These are phyloP conservation scores for Aspergillus steynii DNA, from an alignment of 495 filamentous ascomycete genomes.

Conservation along the genomic window DNA sequence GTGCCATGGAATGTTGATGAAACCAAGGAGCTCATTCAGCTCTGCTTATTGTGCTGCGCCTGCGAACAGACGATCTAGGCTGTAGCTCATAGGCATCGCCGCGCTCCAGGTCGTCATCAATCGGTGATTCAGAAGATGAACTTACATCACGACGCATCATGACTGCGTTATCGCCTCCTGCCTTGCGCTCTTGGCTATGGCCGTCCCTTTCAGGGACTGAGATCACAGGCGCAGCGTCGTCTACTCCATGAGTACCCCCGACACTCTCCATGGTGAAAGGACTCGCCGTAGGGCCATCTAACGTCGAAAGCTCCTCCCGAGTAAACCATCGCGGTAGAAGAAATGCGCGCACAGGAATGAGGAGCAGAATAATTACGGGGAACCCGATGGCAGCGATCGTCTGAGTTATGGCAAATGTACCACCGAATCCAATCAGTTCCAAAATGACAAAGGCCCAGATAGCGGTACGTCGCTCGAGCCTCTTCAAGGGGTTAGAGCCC, in stretches of 20 bases:
- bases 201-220: not conserved
- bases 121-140: slow-evolving; percentile 26
- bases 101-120: slow-evolving; percentile 44
- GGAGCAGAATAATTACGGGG: slow-evolving; percentile 77
- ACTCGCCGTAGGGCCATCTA: slow-evolving; percentile 83
- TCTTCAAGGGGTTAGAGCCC: slow-evolving; percentile 63
- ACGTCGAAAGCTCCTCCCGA: slow-evolving; percentile 61
- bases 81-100: slow-evolving; percentile 40
- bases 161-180: slow-evolving; percentile 17
- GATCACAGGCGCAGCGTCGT: slow-evolving; percentile 8
- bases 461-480: slow-evolving; percentile 56
- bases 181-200: not conserved
- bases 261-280: slow-evolving; percentile 84
- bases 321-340: slow-evolving; percentile 72
- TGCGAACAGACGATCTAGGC: slow-evolving; percentile 22
- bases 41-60: slow-evolving; percentile 33
- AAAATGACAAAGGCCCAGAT: slow-evolving; percentile 76
- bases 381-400: slow-evolving; percentile 95
- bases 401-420: slow-evolving; percentile 93
- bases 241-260: slow-evolving; percentile 64
- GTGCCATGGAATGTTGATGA: not conserved
- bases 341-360: slow-evolving; percentile 76
- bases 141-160: slow-evolving; percentile 19
- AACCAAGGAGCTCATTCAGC: slow-evolving; percentile 10
- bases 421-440: slow-evolving; percentile 79